A percentile compares a stretch with the other conserved stretches of the same genome.
Conservation (phyloP, 2,329 filamentous ascomycete genomes). For the Hypoxylon rubiginosum region DNA sequence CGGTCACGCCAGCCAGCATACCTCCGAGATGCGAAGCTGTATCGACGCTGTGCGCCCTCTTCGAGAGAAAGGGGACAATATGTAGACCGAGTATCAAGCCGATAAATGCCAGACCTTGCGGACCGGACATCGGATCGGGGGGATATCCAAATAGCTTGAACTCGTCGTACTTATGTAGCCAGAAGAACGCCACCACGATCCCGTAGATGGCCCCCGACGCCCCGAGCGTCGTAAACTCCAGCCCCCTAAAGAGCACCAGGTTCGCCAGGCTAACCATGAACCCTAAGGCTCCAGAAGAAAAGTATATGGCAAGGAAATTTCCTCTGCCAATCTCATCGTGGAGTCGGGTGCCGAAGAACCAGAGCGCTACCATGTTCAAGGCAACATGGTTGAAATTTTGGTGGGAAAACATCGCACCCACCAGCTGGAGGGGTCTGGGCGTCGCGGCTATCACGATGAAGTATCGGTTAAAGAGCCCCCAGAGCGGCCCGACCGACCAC, state of each 20-base stretch:
- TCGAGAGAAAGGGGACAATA: slow-evolving; percentile 56
- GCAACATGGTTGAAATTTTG: slow-evolving; percentile 70
- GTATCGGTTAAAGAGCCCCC: slow-evolving; percentile 76
- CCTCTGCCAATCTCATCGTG: slow-evolving; percentile 79
- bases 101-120: slow-evolving; percentile 68
- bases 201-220: slow-evolving; percentile 76
- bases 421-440: slow-evolving; percentile 71
- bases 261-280: slow-evolving; percentile 69
- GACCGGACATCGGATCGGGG: slow-evolving; percentile 64
- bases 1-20: slow-evolving; percentile 62
- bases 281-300: slow-evolving; percentile 69
- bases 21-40: slow-evolving; percentile 67
- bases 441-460: slow-evolving; percentile 75
- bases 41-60: slow-evolving; percentile 59
- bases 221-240: slow-evolving; percentile 70
- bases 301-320: slow-evolving; percentile 76
- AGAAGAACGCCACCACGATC: slow-evolving; percentile 72
- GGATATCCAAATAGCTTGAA: slow-evolving; percentile 71
- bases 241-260: slow-evolving; percentile 61
- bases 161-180: slow-evolving; percentile 67
- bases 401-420: slow-evolving; percentile 79
- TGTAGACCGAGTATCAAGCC: slow-evolving; percentile 65
- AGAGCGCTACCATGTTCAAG: slow-evolving; percentile 75
- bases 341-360: slow-evolving; percentile 74
- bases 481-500: slow-evolving; percentile 76